Conservation (phyloP, 73 alveolate species). For the Paraurostyla sp. region DNA sequence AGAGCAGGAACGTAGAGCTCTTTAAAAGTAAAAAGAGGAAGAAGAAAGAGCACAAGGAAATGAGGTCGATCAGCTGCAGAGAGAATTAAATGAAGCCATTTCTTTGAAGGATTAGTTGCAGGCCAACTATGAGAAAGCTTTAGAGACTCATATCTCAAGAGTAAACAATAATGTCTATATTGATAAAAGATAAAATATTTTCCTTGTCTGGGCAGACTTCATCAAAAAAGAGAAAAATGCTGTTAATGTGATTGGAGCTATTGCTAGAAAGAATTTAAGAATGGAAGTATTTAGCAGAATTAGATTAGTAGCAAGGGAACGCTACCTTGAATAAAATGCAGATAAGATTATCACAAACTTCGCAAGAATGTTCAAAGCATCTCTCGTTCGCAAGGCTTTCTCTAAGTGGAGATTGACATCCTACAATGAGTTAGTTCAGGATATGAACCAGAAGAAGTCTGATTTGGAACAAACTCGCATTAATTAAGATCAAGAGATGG, state of each 20-base stretch:
- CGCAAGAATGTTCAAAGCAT: constrained; percentile 35
- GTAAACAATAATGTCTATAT: constrained; percentile 58
- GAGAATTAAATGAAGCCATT: constrained; percentile 7
- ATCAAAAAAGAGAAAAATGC: constrained; percentile 70
- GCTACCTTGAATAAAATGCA: constrained; percentile 51
- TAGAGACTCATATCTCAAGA: constrained; percentile 39
- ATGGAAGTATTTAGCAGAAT: constrained; percentile 70
- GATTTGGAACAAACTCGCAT: neutral
- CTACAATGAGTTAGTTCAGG: constrained; percentile 19
- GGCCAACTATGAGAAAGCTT: constrained; percentile 56
- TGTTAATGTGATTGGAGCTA: constrained; percentile 64
- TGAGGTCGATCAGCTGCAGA: constrained; percentile 21
- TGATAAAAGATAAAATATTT: constrained; percentile 66
- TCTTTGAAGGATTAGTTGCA: constrained; percentile 16
- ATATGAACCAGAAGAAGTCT: constrained; percentile 1
- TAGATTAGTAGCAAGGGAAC: constrained; percentile 68
- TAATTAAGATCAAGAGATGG: neutral
- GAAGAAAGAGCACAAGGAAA: constrained; percentile 24
- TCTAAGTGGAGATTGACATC: constrained; percentile 56
- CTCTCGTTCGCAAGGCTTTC: constrained; percentile 36
- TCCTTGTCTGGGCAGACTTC: constrained; percentile 67
- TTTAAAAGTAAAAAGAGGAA: constrained; percentile 14
- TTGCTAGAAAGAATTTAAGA: constrained; percentile 54
- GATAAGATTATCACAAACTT: constrained; percentile 20
- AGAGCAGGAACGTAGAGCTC: constrained; percentile 22